These are phyloP conservation scores for Solanum peruvianum DNA, from an alignment of 257 asterid species.

Conservation along the genomic window DNA sequence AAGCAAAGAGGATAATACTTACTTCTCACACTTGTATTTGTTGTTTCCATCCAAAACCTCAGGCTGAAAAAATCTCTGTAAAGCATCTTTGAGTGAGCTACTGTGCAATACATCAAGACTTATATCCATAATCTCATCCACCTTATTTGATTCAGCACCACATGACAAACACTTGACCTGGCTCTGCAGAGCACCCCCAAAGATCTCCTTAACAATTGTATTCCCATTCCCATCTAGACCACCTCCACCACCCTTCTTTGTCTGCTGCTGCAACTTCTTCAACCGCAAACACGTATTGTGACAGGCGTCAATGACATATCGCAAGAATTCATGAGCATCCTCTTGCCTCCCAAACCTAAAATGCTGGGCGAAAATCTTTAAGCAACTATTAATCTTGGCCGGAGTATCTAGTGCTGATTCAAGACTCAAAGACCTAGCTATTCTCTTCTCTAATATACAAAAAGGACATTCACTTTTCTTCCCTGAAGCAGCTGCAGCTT, in stretches of 20 bases:
- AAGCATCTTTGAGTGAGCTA: constrained; percentile 71
- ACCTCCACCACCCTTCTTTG: constrained; percentile 44
- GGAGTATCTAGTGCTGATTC: constrained; percentile 70
- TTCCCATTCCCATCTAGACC: constrained; percentile 43
- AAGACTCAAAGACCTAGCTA: constrained; percentile 58
- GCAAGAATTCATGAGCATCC: constrained; percentile 97
- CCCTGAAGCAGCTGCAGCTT: constrained; percentile 44
- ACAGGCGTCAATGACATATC: constrained; percentile 94
- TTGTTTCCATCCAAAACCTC: constrained; percentile 91
- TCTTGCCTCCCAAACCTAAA: constrained; percentile 85
- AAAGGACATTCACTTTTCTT: constrained; percentile 93
- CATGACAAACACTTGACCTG: constrained; percentile 95
- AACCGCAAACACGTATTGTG: constrained; percentile 86
- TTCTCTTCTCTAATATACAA: constrained; percentile 82
- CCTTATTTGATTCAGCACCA: constrained; percentile 93
- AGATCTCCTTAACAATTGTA: constrained; percentile 79
- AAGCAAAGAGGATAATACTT: constrained; percentile 18
- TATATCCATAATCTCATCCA: constrained; percentile 95
- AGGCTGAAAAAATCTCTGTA: constrained; percentile 81
- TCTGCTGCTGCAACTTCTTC: constrained; percentile 68
- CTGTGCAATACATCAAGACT: constrained; percentile 89
- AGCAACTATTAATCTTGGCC: constrained; percentile 49
- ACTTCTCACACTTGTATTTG: constrained; percentile 90
- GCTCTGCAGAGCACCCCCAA: constrained; percentile 92
- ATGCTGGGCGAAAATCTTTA: constrained; percentile 76